Conservation (phyloP, 2,329 filamentous ascomycete genomes). For the Aspergillus sp. region DNA sequence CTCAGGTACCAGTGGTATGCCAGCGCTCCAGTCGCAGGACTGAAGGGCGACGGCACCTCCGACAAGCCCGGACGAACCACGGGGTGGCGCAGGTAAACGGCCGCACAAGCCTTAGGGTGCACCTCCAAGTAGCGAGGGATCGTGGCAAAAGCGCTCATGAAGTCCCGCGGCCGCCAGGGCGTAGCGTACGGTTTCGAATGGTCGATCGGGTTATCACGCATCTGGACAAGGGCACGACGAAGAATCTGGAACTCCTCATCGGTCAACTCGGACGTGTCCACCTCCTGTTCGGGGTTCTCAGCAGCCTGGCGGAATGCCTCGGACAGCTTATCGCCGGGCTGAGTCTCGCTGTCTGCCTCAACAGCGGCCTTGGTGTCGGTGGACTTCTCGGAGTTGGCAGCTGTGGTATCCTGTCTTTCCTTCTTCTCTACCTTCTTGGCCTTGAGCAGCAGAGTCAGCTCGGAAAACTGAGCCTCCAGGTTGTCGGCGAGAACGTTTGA, state of each 20-base stretch:
- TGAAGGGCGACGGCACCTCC: constrained; percentile 84
- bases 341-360: constrained; percentile 7
- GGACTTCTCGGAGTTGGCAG: constrained; percentile 11
- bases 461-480: constrained; percentile 58
- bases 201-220: constrained; percentile 77
- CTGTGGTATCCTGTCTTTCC: constrained; percentile 5
- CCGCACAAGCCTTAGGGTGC: constrained; percentile 94
- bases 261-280: constrained; percentile 51
- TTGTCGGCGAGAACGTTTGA: constrained; percentile 48
- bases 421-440: constrained; percentile 38
- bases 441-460: constrained; percentile 53
- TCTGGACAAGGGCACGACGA: constrained; percentile 61
- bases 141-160: constrained; percentile 90
- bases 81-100: constrained; percentile 91
- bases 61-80: constrained; percentile 79
- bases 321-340: constrained; percentile 33
- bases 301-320: constrained; percentile 37
- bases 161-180: constrained; percentile 84
- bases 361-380: constrained; percentile 11
- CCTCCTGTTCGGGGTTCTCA: constrained; percentile 32
- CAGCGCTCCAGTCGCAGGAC: constrained; percentile 68
- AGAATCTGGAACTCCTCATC: constrained; percentile 51
- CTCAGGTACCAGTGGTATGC: constrained; percentile 94
- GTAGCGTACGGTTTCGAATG: constrained; percentile 80
- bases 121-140: constrained; percentile 95